Percentiles rank a stretch among this genome's conserved stretches.
Conservation (phyloP, 1,284 basidiomycete genomes). For the Testicularia cyperi region DNA sequence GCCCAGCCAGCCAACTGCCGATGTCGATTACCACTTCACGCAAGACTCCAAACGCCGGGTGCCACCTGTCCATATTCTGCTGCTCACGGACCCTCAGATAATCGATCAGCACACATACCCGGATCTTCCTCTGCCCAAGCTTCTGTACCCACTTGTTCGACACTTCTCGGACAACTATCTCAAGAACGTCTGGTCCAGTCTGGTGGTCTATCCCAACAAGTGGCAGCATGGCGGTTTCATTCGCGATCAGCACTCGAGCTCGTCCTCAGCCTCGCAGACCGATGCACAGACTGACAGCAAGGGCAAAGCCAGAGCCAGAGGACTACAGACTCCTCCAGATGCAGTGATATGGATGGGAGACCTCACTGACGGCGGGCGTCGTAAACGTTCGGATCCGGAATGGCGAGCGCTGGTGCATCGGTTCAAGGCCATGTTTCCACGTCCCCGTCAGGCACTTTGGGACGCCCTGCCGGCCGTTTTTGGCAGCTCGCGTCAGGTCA, state of each 20-base stretch:
- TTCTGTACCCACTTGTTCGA: slow-evolving; percentile 19
- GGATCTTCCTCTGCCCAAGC: slow-evolving; percentile 6
- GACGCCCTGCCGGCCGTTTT: slow-evolving; percentile 6
- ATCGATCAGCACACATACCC: slow-evolving; percentile 33
- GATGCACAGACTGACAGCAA: not conserved
- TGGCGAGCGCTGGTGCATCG: slow-evolving; percentile 19
- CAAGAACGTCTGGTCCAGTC: slow-evolving; percentile 29
- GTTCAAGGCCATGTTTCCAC: slow-evolving; percentile 23
- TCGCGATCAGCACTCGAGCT: too few relatives aligned
- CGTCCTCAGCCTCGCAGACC: too few relatives aligned
- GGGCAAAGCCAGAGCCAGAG: not conserved
- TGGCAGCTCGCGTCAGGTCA: slow-evolving; percentile 13
- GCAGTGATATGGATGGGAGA: slow-evolving; percentile 45
- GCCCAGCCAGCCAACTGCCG: slow-evolving; percentile 9
- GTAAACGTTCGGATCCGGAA: slow-evolving; percentile 8
- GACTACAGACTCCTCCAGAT: slow-evolving; percentile 21
- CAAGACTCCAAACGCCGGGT: too few relatives aligned
- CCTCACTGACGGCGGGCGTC: slow-evolving; percentile 37
- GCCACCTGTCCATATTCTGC: slow-evolving; percentile 17
- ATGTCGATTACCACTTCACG: too few relatives aligned
- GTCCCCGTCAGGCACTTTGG: slow-evolving; percentile 24
- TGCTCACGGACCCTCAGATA: slow-evolving; percentile 39
- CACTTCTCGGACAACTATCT: slow-evolving; percentile 41
- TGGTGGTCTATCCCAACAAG: slow-evolving; percentile 28
- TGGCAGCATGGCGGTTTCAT: slow-evolving; percentile 18